Base-by-base conservation (phyloP, 208 protist genomes). In the Jaenimonas drosophilae region DNA sequence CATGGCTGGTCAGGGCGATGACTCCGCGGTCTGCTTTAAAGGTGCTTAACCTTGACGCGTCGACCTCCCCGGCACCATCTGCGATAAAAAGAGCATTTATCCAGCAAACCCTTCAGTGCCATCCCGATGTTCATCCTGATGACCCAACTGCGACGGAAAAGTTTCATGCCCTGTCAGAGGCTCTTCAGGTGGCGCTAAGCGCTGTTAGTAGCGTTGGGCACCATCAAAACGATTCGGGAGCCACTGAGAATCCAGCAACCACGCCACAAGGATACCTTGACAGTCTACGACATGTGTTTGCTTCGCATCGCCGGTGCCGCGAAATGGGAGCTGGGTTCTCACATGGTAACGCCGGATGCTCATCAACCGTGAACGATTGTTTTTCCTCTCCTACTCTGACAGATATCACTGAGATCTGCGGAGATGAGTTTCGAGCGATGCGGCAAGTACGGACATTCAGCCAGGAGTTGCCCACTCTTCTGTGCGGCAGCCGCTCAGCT, bases 21-120 rank as follows among this genome's bases (percentile, higher is more conserved):
- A n/a, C n/a, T n/a, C n/a, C n/a, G n/a, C n/a, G n/a, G n/a, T n/a
- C n/a, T n/a, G n/a, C n/a, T 9, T n/a, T n/a, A n/a, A n/a, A n/a
- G n/a, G n/a, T n/a, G n/a, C n/a, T n/a, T n/a, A n/a, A n/a, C n/a
- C n/a, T n/a, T n/a, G n/a, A n/a, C n/a, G n/a, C n/a, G n/a, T n/a
- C n/a, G n/a, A n/a, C n/a, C n/a, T n/a, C n/a, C n/a, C n/a, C n/a
- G n/a, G n/a, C 71, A 0, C 75, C 70, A 4, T 59, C 60, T 0
- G 19, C 40, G 25, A 68, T 88, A 33, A 88, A 91, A 53, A 91
- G 88, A 61, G 76, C 77, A 12, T 91, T 84, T 60, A 70, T 91
- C 37, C 32, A 63, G 28, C 69, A 77, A 32, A 85, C 77, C 11
- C 61, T 91, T 34, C 68, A 52, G 28, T 91, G 82, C 55, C 82